These are phyloP conservation scores for Hysterangium stoloniferum DNA, from an alignment of 768 basidiomycete genomes.

Conservation along the genomic window DNA sequence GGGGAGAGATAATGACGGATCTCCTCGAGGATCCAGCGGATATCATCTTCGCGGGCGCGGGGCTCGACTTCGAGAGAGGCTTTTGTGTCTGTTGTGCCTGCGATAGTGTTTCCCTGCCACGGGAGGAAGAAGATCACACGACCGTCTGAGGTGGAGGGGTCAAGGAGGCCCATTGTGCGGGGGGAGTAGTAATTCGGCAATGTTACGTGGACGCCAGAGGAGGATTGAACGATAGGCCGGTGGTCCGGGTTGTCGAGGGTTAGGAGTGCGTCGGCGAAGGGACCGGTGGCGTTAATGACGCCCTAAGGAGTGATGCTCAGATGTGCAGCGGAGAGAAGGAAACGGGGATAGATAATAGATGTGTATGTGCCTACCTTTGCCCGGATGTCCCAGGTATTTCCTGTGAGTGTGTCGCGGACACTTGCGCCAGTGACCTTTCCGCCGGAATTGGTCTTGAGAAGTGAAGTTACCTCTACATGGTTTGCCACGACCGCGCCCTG, in stretches of 20 bases:
- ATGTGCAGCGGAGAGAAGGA: not conserved
- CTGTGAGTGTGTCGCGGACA: conserved; percentile 76
- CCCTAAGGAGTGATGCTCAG: conserved; percentile 38
- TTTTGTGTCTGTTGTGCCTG: conserved; percentile 90
- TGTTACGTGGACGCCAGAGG: conserved; percentile 92
- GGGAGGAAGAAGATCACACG: conserved; percentile 99
- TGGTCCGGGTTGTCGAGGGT: conserved; percentile 70
- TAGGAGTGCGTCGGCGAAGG: conserved; percentile 82
- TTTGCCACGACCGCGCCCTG: conserved; percentile 84
- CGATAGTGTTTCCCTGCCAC: conserved; percentile 97
- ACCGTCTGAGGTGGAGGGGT: conserved; percentile 92
- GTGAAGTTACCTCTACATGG: conserved; percentile 75
- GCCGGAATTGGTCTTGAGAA: conserved; percentile 54
- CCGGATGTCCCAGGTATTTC: conserved; percentile 72
- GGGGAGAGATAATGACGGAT: conserved; percentile 81
- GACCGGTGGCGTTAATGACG: conserved; percentile 94
- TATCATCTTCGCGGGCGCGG: conserved; percentile 83
- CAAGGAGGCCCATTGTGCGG: conserved; percentile 88
- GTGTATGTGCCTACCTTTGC: conserved; percentile 74
- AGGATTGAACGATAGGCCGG: conserved; percentile 84
- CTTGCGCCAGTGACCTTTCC: conserved; percentile 68
- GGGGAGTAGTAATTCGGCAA: conserved; percentile 97
- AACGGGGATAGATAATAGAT: no score
- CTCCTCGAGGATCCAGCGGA: conserved; percentile 94
- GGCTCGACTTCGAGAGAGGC: conserved; percentile 68